A percentile compares a stretch with the other conserved stretches of the same genome.
These are phyloP conservation scores for Avena sativa DNA, from an alignment of 176 grass and related monocot species.

Conservation along the genomic window DNA sequence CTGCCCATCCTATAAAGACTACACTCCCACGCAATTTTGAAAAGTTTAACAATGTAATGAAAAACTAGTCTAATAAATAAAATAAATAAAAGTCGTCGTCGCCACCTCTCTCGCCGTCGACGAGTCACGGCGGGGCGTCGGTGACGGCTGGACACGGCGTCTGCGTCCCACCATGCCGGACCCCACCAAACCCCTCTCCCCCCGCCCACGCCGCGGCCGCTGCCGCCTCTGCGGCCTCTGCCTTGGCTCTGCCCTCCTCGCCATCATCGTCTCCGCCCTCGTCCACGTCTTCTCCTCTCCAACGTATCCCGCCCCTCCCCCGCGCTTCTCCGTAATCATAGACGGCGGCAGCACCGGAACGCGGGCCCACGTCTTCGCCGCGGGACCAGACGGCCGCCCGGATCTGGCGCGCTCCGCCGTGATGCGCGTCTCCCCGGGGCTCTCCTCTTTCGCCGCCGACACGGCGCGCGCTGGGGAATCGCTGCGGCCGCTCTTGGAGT, in stretches of 20 bases:
- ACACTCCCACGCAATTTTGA: conserved; percentile 29
- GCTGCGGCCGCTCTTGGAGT: conserved; percentile 57
- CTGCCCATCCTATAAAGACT: conserved; percentile 34
- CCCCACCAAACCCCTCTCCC: conserved; percentile 45
- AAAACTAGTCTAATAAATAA: neutral
- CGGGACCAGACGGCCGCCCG: conserved; percentile 53
- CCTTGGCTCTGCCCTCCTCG: conserved; percentile 51
- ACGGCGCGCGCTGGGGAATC: conserved; percentile 58
- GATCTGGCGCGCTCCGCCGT: conserved; percentile 74
- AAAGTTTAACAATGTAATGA: conserved; percentile 5
- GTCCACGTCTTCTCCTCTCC: conserved; percentile 37
- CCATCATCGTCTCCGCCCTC: conserved; percentile 46
- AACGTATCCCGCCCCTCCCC: neutral
- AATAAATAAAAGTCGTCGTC: conserved; percentile 44
- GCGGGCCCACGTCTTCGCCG: conserved; percentile 77
- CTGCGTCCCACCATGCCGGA: conserved; percentile 46
- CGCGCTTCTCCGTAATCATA: conserved; percentile 67
- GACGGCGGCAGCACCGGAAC: conserved; percentile 85
- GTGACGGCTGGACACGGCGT: conserved; percentile 12
- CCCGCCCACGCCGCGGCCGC: conserved; percentile 36
- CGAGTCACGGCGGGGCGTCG: conserved; percentile 51
- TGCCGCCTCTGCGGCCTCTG: conserved; percentile 53
- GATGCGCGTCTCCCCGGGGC: conserved; percentile 72
- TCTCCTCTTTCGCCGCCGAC: conserved; percentile 69
- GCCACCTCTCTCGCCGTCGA: conserved; percentile 53